Conservation (phyloP, 768 basidiomycete species). For the Hygrophorus pudorinus region DNA sequence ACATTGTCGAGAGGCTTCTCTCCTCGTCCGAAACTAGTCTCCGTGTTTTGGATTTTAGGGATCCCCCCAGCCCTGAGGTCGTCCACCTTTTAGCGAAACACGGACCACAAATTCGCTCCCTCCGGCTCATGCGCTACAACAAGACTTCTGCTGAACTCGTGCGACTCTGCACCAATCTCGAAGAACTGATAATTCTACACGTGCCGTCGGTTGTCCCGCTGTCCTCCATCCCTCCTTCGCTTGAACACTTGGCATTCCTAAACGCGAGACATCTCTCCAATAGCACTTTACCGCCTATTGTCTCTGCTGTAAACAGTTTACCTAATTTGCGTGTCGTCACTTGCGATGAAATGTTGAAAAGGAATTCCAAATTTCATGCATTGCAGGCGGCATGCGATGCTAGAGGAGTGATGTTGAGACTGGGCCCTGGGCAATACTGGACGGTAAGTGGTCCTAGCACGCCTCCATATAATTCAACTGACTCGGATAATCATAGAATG, state of each 20-base stretch:
- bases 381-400: constrained; percentile 19
- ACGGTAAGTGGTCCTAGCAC: constrained; percentile 19
- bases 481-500: constrained; percentile 15
- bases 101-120: constrained; percentile 24
- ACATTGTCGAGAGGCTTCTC: constrained; percentile 28
- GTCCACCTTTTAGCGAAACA: constrained; percentile 17
- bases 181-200: constrained; percentile 26
- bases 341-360: constrained; percentile 18
- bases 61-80: constrained; percentile 17
- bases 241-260: constrained; percentile 29
- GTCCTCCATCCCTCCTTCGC: constrained; percentile 20
- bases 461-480: neutral
- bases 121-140: constrained; percentile 26
- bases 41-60: constrained; percentile 27
- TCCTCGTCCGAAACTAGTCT: constrained; percentile 21
- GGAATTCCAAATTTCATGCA: constrained; percentile 14
- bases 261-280: constrained; percentile 11
- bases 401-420: constrained; percentile 18
- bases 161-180: constrained; percentile 23
- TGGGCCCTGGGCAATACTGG: constrained; percentile 20
- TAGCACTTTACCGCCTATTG: constrained; percentile 17
- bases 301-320: constrained; percentile 20
- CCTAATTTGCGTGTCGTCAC: constrained; percentile 26
- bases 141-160: constrained; percentile 20
- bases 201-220: constrained; percentile 23